Conservation (phyloP, 148 eudicot species). For the Rhododendron simsii region DNA sequence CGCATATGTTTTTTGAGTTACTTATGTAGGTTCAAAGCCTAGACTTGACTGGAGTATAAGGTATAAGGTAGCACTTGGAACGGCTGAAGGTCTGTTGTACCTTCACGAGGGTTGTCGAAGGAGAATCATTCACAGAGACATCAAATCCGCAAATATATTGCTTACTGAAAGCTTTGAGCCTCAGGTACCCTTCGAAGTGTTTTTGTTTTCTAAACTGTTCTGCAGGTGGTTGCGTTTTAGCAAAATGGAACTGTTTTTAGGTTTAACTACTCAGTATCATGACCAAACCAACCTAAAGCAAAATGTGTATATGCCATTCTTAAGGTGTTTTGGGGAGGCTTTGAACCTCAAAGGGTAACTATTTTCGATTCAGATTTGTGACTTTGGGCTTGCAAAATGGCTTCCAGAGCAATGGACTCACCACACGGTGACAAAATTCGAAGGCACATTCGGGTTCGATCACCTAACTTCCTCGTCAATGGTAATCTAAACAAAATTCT, state of each 20-base stretch:
- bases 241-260: not conserved
- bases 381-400: constrained; percentile 97
- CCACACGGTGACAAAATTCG: constrained; percentile 69
- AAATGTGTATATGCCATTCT: not conserved
- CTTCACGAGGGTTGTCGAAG: constrained; percentile 83
- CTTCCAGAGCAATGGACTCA: constrained; percentile 93
- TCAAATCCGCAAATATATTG: constrained; percentile 84
- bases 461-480: not conserved
- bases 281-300: not conserved
- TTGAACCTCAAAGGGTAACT: constrained; percentile 10
- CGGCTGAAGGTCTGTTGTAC: constrained; percentile 72
- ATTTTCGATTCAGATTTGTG: constrained; percentile 66
- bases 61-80: constrained; percentile 79
- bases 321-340: constrained; percentile 12
- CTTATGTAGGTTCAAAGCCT: constrained; percentile 39
- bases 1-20: not conserved
- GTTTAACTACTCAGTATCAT: not conserved
- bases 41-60: constrained; percentile 56
- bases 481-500: not conserved
- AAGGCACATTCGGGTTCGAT: constrained; percentile 91
- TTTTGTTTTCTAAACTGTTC: not conserved
- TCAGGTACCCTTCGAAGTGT: constrained; percentile 40
- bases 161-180: constrained; percentile 69
- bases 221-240: not conserved
- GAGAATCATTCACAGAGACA: constrained; percentile 84